phyloP scores from a whole-genome alignment of 73 alveolate species.

The Stentor coeruleus region DNA sequence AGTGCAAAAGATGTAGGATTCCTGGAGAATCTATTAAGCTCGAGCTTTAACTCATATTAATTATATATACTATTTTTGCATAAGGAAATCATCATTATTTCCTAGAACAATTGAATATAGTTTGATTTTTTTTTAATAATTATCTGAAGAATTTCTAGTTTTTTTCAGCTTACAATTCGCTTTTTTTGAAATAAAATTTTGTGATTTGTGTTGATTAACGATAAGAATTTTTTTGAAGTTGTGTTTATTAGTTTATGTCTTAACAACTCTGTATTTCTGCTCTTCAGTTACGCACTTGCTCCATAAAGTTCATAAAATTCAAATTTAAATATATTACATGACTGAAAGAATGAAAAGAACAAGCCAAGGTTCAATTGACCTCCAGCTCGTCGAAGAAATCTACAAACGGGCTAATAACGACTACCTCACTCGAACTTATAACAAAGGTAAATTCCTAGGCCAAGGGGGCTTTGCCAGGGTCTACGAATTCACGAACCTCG shows the following conservation, averaged over 20 bases:
- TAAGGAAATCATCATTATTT: no score
- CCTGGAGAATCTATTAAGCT: neutral
- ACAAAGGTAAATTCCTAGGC: conserved; percentile 73
- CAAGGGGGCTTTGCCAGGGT: conserved; percentile 98
- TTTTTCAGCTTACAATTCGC: no score
- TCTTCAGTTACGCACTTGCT: neutral
- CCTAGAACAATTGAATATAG: no score
- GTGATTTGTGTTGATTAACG: no score
- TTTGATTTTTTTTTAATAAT: no score
- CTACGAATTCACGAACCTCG: conserved; percentile 75
- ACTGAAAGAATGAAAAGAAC: neutral
- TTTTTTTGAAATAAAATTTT: neutral
- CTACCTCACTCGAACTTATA: conserved; percentile 26
- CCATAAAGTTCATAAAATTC: neutral
- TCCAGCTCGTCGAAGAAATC: neutral
- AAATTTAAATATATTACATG: neutral
- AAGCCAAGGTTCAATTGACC: neutral
- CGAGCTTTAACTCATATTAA: neutral
- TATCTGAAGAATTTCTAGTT: neutral
- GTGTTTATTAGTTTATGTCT: no score
- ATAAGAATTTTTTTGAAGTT: no score
- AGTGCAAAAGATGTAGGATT: neutral
- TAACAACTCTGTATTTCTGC: neutral
- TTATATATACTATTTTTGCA: no score
- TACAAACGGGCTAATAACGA: neutral